Evolutionary conservation across 2,329 filamentous ascomycete genomes (phyloP), one percentile per base, ranked within the genome.

Genomic region (Aspergillus aculeatinus): DNA sequence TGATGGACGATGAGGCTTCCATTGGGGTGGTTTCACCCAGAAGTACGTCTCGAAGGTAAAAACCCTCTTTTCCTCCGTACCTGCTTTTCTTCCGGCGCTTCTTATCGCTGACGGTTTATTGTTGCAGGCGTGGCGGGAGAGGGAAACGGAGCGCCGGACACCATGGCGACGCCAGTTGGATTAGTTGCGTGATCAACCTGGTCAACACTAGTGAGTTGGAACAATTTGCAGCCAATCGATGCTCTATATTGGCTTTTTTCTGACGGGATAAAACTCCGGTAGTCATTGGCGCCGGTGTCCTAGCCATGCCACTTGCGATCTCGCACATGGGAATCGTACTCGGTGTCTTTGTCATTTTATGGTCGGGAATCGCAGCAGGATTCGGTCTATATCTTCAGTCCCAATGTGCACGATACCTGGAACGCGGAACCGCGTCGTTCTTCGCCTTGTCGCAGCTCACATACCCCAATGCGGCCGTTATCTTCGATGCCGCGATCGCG

Each of bases 371-470:
- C 44, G 95, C 91, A 4, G 88, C 94, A 23, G 92, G 91, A 51
- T 96, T 99, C 70, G 95, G 95, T 23, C 85, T 99, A 33, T 99
- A 98, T 74, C 87, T 99, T 6, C 95, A 99, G 76, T 89, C 93
- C 35, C 87, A 90, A 80, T 98, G 95, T 80, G 90, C 95, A 5
- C 87, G 91, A 73, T 99, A 99, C 75, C 83, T 99, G 64, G 95
- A 98, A 65, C 86, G 92, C 63, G 95, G 95, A 48, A 86, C 86
- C 5, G 86, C 93, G 0, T 96, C 92, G 39, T 99, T 99, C 80
- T 97, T 97, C 72, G 92, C 94, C n/a, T 82, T 99, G 16, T 96
- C 92, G 14, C 94, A 99, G 75, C 86, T 99, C 64, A 98, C 95
- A 5, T 99, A 98, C 70, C 95, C 95, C 1, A 96, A 96, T 74